Base-by-base conservation (phyloP, 2,329 filamentous ascomycete species). In the Monosporascus sp. region DNA sequence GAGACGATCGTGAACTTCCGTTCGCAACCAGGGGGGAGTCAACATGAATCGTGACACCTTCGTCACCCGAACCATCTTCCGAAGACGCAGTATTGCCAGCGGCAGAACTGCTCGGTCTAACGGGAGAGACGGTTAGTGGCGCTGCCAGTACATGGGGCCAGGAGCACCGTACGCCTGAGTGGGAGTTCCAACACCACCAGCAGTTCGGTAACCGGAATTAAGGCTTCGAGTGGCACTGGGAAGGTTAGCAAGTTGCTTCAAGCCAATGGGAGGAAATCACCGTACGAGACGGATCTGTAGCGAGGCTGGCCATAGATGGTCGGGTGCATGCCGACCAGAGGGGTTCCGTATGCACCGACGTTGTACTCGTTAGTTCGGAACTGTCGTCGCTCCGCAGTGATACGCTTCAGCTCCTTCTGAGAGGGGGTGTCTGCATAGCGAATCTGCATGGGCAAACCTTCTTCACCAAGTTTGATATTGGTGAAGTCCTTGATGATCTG, bases 291-390 rank as follows among this genome's bases (percentile, higher is more conserved):
- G 54, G 70, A 71, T 60, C 66, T 71, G 65, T 71, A 75, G 31
- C 65, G 62, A 11, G 66, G 58, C 50, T 72, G 68, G 44, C 67
- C 70, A 55, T 76, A 76, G 58, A 79, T 75, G 51, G 71, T 71
- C 11, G 78, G 76, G 50, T 72, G 77, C 63, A 84, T 73, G 17
- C 82, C 79, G 49, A 86, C 81, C 55, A 80, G 76, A 47, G 80
- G 75, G 55, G 82, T 84, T 55, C 84, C 84, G 61, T 87, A 87
- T 44, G 84, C 84, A 54, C 84, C 82, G 56, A 86, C 85, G 63
- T 92, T 92, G 74, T 97, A 97, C 75, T 97, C 94, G 53, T 94
- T 94, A 54, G 93, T 94, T 55, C 94, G 90, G 75, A 96, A 97
- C 66, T 96, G 90, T 56, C 94, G 91, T 53, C 92, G 90, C 69